Base-by-base conservation (phyloP, 305 asterid species). In the Plantago lanceolata region DNA sequence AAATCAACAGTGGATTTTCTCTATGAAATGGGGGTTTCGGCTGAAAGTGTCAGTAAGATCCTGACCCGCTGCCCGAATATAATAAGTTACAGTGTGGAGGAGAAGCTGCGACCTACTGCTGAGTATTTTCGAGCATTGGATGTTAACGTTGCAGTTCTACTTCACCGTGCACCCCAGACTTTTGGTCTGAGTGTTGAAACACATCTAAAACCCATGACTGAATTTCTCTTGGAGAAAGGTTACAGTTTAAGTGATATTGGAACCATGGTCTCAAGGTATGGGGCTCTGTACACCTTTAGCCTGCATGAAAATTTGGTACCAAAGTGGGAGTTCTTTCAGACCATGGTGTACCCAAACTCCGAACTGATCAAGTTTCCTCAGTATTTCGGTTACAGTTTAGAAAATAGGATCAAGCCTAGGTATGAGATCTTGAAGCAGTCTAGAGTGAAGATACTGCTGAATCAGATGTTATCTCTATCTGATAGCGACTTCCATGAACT, bases 111-210 rank as follows among this genome's bases (percentile, higher is more conserved):
- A 21, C 95, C 96, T 33, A 78, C 90, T 51, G 96, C 87, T 62
- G 88, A 78, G 9, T 92, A 89, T 57, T 92, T 92, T 40, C 74
- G 63, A 43, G 81, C 93, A 4, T 68, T 92, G 84, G 83, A 82
- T 56, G 93, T 86, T 52, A 87, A 92, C 53, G 89, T 87, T 21
- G 82, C 85, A 6, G 48, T 75, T 66, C 80, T 92, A 59, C 81
- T 92, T n/a, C 74, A 79, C 56, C 88, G 96, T 66, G 70, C 90
- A 8, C 98, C 96, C 48, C 96, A 87, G 73, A 89, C 98, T 16
- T 92, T 92, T 71, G 98, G 98, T 58, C 93, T 86, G 28, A 89
- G 98, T 68, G 82, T 91, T 1, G 93, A 91, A 74, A 88, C 75
- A 26, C 84, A 89, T 50, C 58, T 92, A 78, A 89, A 87, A 86